Evolutionary conservation across 2,329 filamentous ascomycete genomes (phyloP), one percentile per base, ranked within the genome.

Genomic region (Meredithiella fracta): DNA sequence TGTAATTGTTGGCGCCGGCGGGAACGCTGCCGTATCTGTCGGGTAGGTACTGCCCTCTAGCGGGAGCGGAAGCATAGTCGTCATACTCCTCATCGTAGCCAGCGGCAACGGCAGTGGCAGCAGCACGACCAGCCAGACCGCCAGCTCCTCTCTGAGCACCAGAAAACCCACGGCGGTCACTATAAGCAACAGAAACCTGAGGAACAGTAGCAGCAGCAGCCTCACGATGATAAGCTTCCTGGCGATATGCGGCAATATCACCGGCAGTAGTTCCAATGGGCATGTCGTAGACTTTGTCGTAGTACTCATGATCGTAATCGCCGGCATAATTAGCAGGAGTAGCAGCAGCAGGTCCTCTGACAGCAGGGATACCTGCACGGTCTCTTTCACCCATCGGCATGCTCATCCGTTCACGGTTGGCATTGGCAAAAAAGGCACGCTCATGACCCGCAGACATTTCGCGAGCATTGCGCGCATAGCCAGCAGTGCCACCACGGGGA

Each of bases 231-330:
- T 47, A 54, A 29, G 44, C 47, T 25, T 53, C 54, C 40, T 59
- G 57, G 17, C 53, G 57, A 31, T 56, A 59, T 7, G 47, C 42
- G 31, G 40, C 34, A 31, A 59, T 59, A 25, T 49, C 49, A 29
- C 53, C 54, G 26, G 57, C 57, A 29, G 49, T 42, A 44, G 49
- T 53, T n/a, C 53, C 53, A 20, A 53, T 40, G 20, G 57, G 57
- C 29, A 59, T 50, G 25, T 59, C 42, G 22, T 55, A 54, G 20
- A 37, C 53, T 3, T 59, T 53, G 15, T 51, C 53, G 23, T 59
- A 56, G 26, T 59, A 56, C 23, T 59, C 55, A 22, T 59, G 47
- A 26, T 56, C 52, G 20, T 53, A 53, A 50, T 53, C 57, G 22
- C 11, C 53, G 15, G 20, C 15, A 50, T 55, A 55, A 23, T 47